Base-by-base conservation (phyloP, 805 yeast species). In the Wickerhamiella australiensis region DNA sequence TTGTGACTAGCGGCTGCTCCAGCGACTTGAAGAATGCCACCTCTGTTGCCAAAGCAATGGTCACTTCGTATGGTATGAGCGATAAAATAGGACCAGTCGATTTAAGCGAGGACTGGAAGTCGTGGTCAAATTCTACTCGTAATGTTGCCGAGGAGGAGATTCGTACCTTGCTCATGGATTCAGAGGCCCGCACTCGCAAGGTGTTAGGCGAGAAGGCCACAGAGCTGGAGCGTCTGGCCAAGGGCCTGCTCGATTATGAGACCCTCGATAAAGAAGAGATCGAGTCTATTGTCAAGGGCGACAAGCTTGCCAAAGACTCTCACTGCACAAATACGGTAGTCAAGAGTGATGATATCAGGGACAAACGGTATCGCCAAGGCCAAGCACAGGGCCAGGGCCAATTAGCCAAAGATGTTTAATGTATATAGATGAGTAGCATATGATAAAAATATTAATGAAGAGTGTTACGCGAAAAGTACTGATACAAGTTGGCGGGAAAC, bases 61-160 rank as follows among this genome's bases (percentile, higher is more conserved):
- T 92, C 37, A 86, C 95, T 0, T 80, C 86, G 46, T 92, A 85
- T 63, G 99, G 99, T 62, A 92, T 92, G 98, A 80, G 92, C 55
- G 88, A 85, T 47, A 77, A 74, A 50, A 84, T 92, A 51, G 98
- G 99, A 1, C 98, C 98, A 5, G 85, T 92, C 23, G 79, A 79
- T 61, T 72, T 92, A 45, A 76, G 90, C 43, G 96, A 87, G 60
- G 80, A 85, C 61, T 90, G 96, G 96, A 87, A 80, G 57, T 77
- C 83, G 40, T 92, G 98, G 98, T 86, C 96, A 1, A 83, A 90
- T 12, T 78, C 79, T 57, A 75, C 94, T 46, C 74, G 94, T 56
- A 92, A 86, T 62, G 72, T 80, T 66, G 98, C 97, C 12, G 99
- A 92, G 65, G 79, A 82, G 59, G 97, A 92, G 68, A 88, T 92